phyloP scores from a whole-genome alignment of 805 yeast species.

The Ogataea methylovora region DNA sequence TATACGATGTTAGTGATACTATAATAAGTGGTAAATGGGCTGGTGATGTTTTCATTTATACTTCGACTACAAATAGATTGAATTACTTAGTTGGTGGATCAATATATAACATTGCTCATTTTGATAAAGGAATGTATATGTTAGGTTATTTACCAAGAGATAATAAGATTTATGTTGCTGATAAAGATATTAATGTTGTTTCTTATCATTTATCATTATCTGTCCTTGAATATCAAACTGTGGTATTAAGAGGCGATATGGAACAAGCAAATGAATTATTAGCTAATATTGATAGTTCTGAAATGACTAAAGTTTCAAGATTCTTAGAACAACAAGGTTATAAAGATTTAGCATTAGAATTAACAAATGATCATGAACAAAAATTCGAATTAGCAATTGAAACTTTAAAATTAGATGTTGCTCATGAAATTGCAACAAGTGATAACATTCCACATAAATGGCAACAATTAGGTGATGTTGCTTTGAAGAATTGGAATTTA shows the following conservation, averaged over 20 bases:
- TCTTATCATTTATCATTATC: slow-evolving; percentile 77
- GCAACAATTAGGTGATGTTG: slow-evolving; percentile 86
- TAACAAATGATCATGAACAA: slow-evolving; percentile 85
- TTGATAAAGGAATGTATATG: slow-evolving; percentile 78
- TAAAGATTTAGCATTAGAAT: slow-evolving; percentile 71
- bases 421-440: slow-evolving; percentile 54
- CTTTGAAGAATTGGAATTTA: slow-evolving; percentile 72
- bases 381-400: slow-evolving; percentile 83
- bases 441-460: slow-evolving; percentile 65
- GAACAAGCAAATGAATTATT: slow-evolving; percentile 69
- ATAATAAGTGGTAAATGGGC: slow-evolving; percentile 91
- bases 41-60: slow-evolving; percentile 93
- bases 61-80: slow-evolving; percentile 79
- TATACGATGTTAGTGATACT: slow-evolving; percentile 73
- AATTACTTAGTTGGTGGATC: slow-evolving; percentile 95
- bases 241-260: slow-evolving; percentile 89
- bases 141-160: slow-evolving; percentile 89
- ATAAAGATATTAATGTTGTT: slow-evolving; percentile 78
- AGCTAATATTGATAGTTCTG: slow-evolving; percentile 56
- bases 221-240: slow-evolving; percentile 92
- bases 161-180: slow-evolving; percentile 82
- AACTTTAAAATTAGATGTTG: slow-evolving; percentile 64
- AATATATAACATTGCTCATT: slow-evolving; percentile 86
- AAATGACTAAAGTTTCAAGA: slow-evolving; percentile 73
- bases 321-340: slow-evolving; percentile 92